Evolutionary conservation across 208 protist genomes (phyloP), one percentile per base, ranked within the genome.

Genomic region (Lotmaria passim): DNA sequence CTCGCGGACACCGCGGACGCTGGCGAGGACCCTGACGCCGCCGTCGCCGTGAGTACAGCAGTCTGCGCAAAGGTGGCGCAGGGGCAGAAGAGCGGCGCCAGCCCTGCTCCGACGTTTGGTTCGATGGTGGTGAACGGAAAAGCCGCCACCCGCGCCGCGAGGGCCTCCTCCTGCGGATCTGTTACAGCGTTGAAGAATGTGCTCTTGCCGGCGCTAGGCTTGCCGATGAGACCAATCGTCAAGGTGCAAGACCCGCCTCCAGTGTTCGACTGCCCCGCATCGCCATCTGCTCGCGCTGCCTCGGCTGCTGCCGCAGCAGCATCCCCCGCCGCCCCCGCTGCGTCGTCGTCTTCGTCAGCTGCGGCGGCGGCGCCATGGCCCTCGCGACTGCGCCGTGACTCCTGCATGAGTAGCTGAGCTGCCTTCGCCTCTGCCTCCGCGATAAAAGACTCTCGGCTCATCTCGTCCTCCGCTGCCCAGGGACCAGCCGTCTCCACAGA

Each of bases 41-140:
- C 59, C 53, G 58, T 21, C 19, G 48, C 5, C 19, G 30, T 23
- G 19, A 11, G 31, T 28, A 3, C 57, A 24, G 53, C 23, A 7
- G 61, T 5, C 61, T 11, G n/a, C 68, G 48, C 19, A 17, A 89
- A 56, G 2, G 34, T 60, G 5, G 31, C 28, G 59, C 94, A 98
- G 3, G 89, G 85, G 67, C 94, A 98, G 33, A 65, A 81, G 17
- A 96, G 56, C 6, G 81, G 75, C 33, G 70, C 83, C 58, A 93
- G 79, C 6, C 73, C 87, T 31, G 64, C 64, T 15, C 86, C 92
- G 12, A 93, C 69, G 68, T 98, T 98, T 0, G 97, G 94, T 26
- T 96, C 85, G 55, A 98, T 98, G 1, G 97, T 98, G 2, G 97
- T 98, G 70, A 98, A 98, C 1, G 97, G 97, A 52, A 95, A 95